phyloP scores from a whole-genome alignment of 179 eudicot genomes.

The Heliamphora pulchella region DNA sequence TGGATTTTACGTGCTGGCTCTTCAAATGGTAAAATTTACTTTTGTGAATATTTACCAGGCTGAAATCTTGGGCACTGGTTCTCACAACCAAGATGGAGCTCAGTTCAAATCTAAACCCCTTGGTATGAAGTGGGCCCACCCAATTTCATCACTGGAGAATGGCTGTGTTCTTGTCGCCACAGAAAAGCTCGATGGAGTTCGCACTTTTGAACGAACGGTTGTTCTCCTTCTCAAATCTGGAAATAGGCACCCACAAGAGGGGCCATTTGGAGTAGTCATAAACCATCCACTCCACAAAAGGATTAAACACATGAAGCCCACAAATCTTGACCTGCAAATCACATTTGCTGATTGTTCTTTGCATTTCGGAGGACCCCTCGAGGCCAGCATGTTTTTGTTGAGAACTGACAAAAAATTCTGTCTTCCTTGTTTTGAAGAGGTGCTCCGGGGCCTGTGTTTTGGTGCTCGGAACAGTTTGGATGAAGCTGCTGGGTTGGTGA shows the following conservation, averaged over 20 bases:
- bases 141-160: conserved; percentile 71
- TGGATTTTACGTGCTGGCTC: background rate
- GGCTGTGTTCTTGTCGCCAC: conserved; percentile 96
- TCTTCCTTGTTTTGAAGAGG: conserved; percentile 65
- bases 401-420: conserved; percentile 42
- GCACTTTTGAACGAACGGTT: conserved; percentile 79
- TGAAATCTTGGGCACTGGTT: conserved; percentile 34
- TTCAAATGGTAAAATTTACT: background rate
- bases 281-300: conserved; percentile 76
- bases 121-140: conserved; percentile 93
- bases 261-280: conserved; percentile 81
- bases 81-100: conserved; percentile 30
- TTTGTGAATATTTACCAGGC: conserved; percentile 31
- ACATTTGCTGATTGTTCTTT: conserved; percentile 81
- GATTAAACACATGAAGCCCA: conserved; percentile 85
- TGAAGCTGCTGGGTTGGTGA: conserved; percentile 63
- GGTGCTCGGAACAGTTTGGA: conserved; percentile 79
- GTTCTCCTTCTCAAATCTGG: conserved; percentile 85
- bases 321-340: conserved; percentile 53
- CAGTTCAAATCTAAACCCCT: conserved; percentile 42
- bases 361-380: conserved; percentile 93
- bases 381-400: conserved; percentile 74
- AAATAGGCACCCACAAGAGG: conserved; percentile 70
- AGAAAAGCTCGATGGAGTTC: conserved; percentile 86
- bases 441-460: conserved; percentile 69